These are phyloP conservation scores for Chlamydomonas reinhardtii DNA, from an alignment of 163 green algal species.

Conservation along the genomic window DNA sequence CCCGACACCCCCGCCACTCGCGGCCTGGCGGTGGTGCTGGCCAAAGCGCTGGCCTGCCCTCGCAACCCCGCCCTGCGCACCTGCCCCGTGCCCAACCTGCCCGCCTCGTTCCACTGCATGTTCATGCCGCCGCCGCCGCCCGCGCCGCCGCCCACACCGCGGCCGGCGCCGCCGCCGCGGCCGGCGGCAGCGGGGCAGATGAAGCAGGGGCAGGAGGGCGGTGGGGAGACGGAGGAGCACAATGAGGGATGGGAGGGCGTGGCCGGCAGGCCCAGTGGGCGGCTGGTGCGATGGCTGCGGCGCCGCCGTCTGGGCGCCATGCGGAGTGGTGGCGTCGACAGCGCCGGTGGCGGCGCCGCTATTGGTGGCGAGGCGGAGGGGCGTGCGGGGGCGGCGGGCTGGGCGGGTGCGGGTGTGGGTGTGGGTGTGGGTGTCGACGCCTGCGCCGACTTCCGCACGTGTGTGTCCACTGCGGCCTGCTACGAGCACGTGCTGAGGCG, in stretches of 20 bases:
- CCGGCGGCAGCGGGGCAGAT: background rate
- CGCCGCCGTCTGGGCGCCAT: background rate
- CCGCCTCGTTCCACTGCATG: conserved; percentile 70
- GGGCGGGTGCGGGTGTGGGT: too few species aligned
- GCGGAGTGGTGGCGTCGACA: background rate
- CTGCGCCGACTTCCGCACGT: conserved; percentile 51
- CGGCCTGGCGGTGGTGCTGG: conserved; percentile 55
- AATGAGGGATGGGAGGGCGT: too few species aligned
- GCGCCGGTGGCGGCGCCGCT: background rate
- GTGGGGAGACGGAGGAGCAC: background rate
- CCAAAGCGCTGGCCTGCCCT: conserved; percentile 57
- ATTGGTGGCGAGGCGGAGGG: background rate
- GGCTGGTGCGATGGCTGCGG: background rate
- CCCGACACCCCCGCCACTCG: conserved; percentile 67
- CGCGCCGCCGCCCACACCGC: background rate
- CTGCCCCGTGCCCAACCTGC: conserved; percentile 49
- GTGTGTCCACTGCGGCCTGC: conserved; percentile 67
- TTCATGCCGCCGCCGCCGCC: conserved; percentile 55
- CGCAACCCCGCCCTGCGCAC: conserved; percentile 49
- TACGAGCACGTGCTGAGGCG: conserved; percentile 67
- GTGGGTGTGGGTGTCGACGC: background rate
- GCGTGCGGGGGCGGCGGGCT: background rate
- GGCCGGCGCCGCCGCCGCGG: background rate
- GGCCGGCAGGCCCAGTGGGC: too few species aligned
- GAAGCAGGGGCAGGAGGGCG: too few species aligned